A percentile compares a stretch with the other conserved stretches of the same genome.
Conservation (phyloP, 176 grass and related monocot species). For the Guadua angustifolia region DNA sequence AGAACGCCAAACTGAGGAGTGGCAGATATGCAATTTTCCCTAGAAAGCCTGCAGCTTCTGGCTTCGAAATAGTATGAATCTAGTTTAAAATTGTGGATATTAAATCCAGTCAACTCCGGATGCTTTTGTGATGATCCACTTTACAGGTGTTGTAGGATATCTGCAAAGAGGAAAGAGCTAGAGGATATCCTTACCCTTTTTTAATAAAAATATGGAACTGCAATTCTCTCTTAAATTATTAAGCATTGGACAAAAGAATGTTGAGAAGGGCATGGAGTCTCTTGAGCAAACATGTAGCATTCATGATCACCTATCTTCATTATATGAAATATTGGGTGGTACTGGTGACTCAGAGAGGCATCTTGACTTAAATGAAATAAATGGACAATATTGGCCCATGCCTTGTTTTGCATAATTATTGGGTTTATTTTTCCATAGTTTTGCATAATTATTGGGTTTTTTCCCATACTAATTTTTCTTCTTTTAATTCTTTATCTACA, state of each 20-base stretch:
- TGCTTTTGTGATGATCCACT: background rate
- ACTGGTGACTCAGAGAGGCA: background rate
- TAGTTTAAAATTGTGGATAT: slow-evolving; percentile 4
- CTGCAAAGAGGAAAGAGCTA: slow-evolving; percentile 12
- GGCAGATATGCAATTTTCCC: no score
- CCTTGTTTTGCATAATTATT: slow-evolving; percentile 34
- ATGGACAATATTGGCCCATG: background rate
- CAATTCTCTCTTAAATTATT: background rate
- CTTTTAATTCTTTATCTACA: slow-evolving; percentile 40
- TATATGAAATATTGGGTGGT: slow-evolving; percentile 9
- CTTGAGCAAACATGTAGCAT: background rate
- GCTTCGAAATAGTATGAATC: background rate
- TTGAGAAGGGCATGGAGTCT: background rate
- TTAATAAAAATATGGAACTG: background rate
- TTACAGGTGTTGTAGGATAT: background rate
- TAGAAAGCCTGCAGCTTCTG: background rate
- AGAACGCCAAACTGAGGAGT: no score
- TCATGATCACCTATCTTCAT: background rate
- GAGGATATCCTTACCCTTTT: background rate
- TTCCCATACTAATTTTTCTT: slow-evolving; percentile 3
- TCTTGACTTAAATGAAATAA: slow-evolving; percentile 33
- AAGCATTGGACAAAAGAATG: background rate
- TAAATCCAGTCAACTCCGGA: background rate
- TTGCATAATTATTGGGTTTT: slow-evolving; percentile 13
- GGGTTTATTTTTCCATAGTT: background rate